Conservation (phyloP, 2,329 filamentous ascomycete genomes). For the Phaeosphaeriaceae sp. region DNA sequence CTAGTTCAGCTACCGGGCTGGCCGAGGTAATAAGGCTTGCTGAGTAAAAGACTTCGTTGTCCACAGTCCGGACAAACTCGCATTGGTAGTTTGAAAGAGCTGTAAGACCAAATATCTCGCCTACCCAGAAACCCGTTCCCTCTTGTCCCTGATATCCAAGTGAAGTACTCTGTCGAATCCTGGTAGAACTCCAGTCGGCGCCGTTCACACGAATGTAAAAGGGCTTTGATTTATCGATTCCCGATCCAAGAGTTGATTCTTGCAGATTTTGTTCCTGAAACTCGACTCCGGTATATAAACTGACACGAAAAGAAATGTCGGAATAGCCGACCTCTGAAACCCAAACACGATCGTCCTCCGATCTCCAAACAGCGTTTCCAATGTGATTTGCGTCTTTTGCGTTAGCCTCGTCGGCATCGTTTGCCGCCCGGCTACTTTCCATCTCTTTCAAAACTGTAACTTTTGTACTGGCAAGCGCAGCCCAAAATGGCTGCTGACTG, state of each 20-base stretch:
- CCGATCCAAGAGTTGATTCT: constrained; percentile 51
- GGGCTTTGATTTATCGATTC: constrained; percentile 72
- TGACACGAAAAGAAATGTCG: constrained; percentile 78
- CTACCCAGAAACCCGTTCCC: constrained; percentile 67
- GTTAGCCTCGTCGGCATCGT: constrained; percentile 75
- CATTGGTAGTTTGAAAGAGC: constrained; percentile 78
- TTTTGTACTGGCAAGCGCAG: constrained; percentile 92
- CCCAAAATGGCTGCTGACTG: constrained; percentile 91
- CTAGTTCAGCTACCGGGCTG: constrained; percentile 64
- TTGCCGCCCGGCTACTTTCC: constrained; percentile 75
- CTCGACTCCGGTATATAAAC: constrained; percentile 61
- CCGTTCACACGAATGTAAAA: constrained; percentile 82
- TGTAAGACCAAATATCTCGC: constrained; percentile 70
- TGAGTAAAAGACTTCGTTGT: constrained; percentile 71
- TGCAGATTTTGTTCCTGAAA: constrained; percentile 47
- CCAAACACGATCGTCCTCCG: constrained; percentile 76
- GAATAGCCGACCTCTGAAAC: constrained; percentile 80
- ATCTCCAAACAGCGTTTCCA: constrained; percentile 74
- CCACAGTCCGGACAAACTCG: constrained; percentile 74
- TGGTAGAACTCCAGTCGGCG: constrained; percentile 78
- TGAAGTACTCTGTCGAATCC: constrained; percentile 64
- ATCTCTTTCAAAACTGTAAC: constrained; percentile 89
- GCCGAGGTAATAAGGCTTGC: constrained; percentile 73
- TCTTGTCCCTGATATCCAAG: constrained; percentile 54
- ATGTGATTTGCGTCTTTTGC: constrained; percentile 79